Evolutionary conservation across 192 early-diverging fungal species (phyloP).

Genomic region (Entophlyctis helioformis): DNA sequence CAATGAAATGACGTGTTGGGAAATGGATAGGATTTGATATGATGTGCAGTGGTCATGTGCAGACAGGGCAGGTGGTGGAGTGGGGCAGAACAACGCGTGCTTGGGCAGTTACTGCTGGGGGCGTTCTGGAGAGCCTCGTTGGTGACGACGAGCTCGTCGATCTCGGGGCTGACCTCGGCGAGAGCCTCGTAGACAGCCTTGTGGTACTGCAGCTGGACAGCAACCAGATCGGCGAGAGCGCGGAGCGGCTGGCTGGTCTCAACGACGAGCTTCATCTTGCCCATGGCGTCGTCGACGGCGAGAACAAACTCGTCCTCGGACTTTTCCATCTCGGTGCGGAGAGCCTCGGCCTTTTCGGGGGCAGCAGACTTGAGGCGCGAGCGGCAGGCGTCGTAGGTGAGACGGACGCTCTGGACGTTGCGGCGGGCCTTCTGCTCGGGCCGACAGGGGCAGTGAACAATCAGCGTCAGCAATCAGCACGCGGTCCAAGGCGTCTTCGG

Average conservation of each 20-base stretch:
- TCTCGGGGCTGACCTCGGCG: constrained; percentile 54
- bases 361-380: constrained; percentile 57
- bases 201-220: constrained; percentile 74
- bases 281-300: constrained; percentile 89
- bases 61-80: no score
- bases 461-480: no score
- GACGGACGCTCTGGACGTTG: constrained; percentile 67
- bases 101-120: no score
- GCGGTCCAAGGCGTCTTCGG: no score
- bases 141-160: constrained; percentile 90
- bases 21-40: no score
- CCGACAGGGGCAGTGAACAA: no score
- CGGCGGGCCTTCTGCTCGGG: constrained; percentile 57
- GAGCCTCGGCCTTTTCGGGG: constrained; percentile 60
- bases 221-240: constrained; percentile 74
- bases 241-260: constrained; percentile 78
- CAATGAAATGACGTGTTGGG: no score
- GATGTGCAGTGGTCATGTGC: no score
- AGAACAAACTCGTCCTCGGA: constrained; percentile 94
- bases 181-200: constrained; percentile 57
- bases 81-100: no score
- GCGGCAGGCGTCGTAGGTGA: constrained; percentile 82
- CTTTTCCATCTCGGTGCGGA: constrained; percentile 72
- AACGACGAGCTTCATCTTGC: constrained; percentile 83
- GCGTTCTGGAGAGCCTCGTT: constrained; percentile 88